Conservation (phyloP, 1,139 yeast species). For the Pichia sp. region DNA sequence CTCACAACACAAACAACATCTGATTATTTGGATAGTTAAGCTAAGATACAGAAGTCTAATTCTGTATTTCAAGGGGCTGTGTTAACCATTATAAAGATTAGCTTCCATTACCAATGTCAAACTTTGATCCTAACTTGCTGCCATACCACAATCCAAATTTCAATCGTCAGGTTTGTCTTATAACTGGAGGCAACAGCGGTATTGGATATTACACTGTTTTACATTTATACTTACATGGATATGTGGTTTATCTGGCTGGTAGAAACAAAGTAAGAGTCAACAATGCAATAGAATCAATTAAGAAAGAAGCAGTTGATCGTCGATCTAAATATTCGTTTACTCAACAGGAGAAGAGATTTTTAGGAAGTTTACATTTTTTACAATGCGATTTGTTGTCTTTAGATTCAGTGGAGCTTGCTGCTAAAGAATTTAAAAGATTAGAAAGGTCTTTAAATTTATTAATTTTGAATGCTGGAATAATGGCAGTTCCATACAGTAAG, state of each 20-base stretch:
- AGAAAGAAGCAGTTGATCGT: slow-evolving; percentile 43
- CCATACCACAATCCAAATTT: slow-evolving; percentile 24
- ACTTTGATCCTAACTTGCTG: slow-evolving; percentile 14
- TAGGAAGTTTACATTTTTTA: slow-evolving; percentile 56
- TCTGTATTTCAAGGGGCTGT: no score
- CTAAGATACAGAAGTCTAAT: no score
- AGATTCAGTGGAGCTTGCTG: slow-evolving; percentile 52
- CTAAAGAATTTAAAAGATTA: slow-evolving; percentile 38
- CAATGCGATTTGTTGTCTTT: slow-evolving; percentile 61
- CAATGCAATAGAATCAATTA: slow-evolving; percentile 50
- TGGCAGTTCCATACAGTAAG: slow-evolving; percentile 61
- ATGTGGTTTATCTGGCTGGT: slow-evolving; percentile 66
- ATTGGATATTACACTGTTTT: slow-evolving; percentile 73
- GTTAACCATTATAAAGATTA: no score
- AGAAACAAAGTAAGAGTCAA: slow-evolving; percentile 51
- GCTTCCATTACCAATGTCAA: slow-evolving; percentile 3
- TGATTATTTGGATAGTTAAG: no score
- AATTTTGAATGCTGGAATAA: slow-evolving; percentile 76
- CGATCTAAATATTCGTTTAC: slow-evolving; percentile 22
- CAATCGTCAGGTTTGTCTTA: slow-evolving; percentile 55
- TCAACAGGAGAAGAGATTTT: slow-evolving; percentile 25
- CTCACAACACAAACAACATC: no score
- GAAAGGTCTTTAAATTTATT: slow-evolving; percentile 58
- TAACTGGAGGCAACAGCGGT: slow-evolving; percentile 80
- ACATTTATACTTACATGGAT: slow-evolving; percentile 76